phyloP scores from a whole-genome alignment of 2,329 filamentous ascomycete genomes.

The Nothomitra cinnamomea region DNA sequence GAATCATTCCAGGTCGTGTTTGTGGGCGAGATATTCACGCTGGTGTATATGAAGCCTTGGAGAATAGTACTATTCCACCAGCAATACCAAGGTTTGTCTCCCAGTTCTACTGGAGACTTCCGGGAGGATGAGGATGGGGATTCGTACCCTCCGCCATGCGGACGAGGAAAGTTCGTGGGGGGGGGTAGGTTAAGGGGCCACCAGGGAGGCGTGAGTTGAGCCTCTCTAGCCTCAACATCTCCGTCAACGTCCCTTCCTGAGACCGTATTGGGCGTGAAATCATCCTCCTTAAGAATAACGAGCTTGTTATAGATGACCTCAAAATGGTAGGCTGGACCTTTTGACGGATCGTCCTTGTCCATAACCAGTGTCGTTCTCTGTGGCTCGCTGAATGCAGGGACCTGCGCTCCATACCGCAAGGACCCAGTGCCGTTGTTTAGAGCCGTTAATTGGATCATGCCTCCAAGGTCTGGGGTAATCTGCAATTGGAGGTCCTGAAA shows the following conservation, averaged over 20 bases:
- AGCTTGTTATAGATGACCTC: slow-evolving; percentile 45
- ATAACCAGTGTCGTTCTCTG: slow-evolving; percentile 36
- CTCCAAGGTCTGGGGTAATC: slow-evolving; percentile 10
- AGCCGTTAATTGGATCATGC: slow-evolving; percentile 10
- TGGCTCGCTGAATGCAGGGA: slow-evolving; percentile 29
- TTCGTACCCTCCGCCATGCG: too few species aligned
- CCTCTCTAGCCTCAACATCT: not conserved
- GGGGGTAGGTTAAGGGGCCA: not conserved
- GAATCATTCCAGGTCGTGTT: slow-evolving; percentile 6
- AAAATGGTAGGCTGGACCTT: slow-evolving; percentile 49
- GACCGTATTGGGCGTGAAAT: slow-evolving; percentile 14
- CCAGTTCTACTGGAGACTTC: slow-evolving; percentile 26
- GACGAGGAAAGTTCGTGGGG: not conserved
- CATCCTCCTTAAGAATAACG: slow-evolving; percentile 33
- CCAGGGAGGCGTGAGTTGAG: not conserved
- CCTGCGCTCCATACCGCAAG: slow-evolving; percentile 44
- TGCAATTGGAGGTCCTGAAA: slow-evolving; percentile 11
- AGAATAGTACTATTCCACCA: slow-evolving; percentile 51
- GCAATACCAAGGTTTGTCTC: slow-evolving; percentile 51
- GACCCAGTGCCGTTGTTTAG: slow-evolving; percentile 20
- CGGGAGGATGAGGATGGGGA: not conserved
- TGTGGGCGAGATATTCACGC: slow-evolving; percentile 28
- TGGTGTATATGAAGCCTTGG: slow-evolving; percentile 49
- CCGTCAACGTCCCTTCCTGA: not conserved
- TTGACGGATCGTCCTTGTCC: slow-evolving; percentile 36